Percentiles rank a stretch among this genome's conserved stretches.
Evolutionary conservation across 2,329 filamentous ascomycete genomes (phyloP).

Genomic region (Aureobasidium sp.): DNA sequence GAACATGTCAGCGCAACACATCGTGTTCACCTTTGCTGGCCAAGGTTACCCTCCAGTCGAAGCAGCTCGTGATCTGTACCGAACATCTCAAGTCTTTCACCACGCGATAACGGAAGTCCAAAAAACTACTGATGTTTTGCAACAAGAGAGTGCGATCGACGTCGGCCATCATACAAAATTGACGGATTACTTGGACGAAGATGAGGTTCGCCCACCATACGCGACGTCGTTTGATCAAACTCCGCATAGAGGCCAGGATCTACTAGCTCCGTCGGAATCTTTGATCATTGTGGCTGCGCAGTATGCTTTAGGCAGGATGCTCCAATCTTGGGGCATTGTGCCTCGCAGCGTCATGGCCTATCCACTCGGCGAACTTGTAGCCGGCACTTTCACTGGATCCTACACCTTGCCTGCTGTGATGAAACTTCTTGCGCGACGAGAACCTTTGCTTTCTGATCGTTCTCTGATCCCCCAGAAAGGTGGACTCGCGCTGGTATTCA

Average conservation of each 20-base stretch:
- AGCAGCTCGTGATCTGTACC: conserved; percentile 15
- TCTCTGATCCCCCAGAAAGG: conserved; percentile 3
- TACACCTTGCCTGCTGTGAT: background rate
- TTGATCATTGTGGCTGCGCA: conserved; percentile 1
- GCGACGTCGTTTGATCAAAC: background rate
- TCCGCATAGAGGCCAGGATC: background rate
- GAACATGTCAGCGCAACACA: conserved; percentile 3
- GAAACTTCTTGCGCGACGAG: background rate
- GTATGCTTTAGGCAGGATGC: conserved; percentile 8
- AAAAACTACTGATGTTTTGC: background rate
- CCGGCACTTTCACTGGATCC: conserved; percentile 7
- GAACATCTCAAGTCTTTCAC: background rate
- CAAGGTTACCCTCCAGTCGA: conserved; percentile 1
- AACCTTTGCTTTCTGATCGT: background rate
- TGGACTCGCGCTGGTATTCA: background rate
- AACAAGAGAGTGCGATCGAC: background rate
- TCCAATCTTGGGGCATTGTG: background rate
- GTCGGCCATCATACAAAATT: background rate
- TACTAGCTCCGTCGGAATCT: background rate
- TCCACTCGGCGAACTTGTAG: background rate
- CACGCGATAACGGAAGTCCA: background rate
- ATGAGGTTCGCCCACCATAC: background rate
- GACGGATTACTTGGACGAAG: background rate
- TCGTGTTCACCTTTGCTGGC: conserved; percentile 10
- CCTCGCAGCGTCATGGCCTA: conserved; percentile 11